These are phyloP conservation scores for Annulohypoxylon stygium DNA, from an alignment of 495 filamentous ascomycete species.

Conservation along the genomic window DNA sequence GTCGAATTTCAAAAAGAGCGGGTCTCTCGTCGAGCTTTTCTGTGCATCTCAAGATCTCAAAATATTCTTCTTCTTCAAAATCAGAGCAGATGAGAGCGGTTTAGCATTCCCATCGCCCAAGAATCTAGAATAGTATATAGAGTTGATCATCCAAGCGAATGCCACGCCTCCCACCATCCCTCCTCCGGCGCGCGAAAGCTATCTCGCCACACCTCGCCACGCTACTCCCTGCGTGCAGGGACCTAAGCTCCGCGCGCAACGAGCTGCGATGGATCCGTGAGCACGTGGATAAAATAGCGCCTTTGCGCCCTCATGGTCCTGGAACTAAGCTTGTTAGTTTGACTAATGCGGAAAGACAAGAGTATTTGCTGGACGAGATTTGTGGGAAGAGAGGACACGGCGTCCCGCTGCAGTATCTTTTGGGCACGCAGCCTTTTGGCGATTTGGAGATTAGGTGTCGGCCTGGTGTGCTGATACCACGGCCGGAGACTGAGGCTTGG, in stretches of 20 bases:
- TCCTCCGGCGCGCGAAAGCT: slow-evolving; percentile 68
- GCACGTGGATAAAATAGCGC: slow-evolving; percentile 56
- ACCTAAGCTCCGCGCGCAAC: slow-evolving; percentile 73
- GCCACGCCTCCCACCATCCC: slow-evolving; percentile 77
- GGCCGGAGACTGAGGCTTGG: slow-evolving; percentile 82
- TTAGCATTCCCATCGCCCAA: not conserved
- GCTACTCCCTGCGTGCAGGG: slow-evolving; percentile 78
- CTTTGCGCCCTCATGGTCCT: not conserved
- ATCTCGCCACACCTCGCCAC: slow-evolving; percentile 71
- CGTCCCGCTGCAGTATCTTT: slow-evolving; percentile 86
- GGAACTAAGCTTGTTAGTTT: not conserved
- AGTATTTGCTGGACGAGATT: slow-evolving; percentile 51
- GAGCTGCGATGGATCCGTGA: slow-evolving; percentile 91
- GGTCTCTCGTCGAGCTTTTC: slow-evolving; percentile 7
- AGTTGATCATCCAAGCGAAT: slow-evolving; percentile 58
- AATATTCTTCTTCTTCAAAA: not conserved
- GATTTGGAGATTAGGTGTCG: slow-evolving; percentile 81
- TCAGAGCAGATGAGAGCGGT: not conserved
- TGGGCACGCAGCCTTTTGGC: slow-evolving; percentile 91
- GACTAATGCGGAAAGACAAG: not conserved
- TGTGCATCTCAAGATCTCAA: not conserved
- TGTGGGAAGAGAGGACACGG: slow-evolving; percentile 72
- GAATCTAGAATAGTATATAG: not conserved
- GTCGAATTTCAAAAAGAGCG: not conserved
- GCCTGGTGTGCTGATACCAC: slow-evolving; percentile 85